These are phyloP conservation scores for Silene latifolia DNA, from an alignment of 148 eudicot species.

Conservation along the genomic window DNA sequence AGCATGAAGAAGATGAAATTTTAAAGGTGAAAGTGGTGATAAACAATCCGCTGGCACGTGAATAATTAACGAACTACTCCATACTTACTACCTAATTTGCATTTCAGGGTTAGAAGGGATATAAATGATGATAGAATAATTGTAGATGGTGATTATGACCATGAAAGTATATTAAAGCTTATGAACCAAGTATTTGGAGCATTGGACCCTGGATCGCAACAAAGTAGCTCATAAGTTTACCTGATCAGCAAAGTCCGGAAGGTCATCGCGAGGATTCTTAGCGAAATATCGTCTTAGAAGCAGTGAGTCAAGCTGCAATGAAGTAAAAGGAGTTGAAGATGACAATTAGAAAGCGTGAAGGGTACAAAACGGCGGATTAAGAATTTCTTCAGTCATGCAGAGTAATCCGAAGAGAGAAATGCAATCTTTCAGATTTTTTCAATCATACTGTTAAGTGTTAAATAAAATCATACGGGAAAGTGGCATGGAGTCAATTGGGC, in stretches of 20 bases:
- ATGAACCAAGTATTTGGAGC: not conserved
- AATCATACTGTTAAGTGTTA: not conserved
- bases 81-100: too few relatives aligned
- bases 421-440: not conserved
- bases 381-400: not conserved
- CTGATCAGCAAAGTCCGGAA: conserved; percentile 78
- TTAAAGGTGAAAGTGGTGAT: too few relatives aligned
- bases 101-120: not conserved
- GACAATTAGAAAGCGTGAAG: not conserved
- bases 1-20: too few relatives aligned
- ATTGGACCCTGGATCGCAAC: not conserved
- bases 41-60: not conserved
- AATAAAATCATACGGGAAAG: not conserved
- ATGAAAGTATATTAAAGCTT: not conserved
- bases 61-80: not conserved
- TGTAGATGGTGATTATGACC: not conserved
- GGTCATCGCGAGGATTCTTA: conserved; percentile 57
- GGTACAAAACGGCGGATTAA: not conserved
- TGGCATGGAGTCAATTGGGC: not conserved
- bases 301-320: conserved; percentile 58
- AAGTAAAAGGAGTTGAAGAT: not conserved
- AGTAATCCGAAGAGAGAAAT: not conserved
- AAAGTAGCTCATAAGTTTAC: conserved; percentile 25
- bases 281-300: conserved; percentile 61
- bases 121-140: not conserved